Evolutionary conservation across 2,329 filamentous ascomycete genomes (phyloP), one percentile per base, ranked within the genome.

Genomic region (Onygenales sp.): DNA sequence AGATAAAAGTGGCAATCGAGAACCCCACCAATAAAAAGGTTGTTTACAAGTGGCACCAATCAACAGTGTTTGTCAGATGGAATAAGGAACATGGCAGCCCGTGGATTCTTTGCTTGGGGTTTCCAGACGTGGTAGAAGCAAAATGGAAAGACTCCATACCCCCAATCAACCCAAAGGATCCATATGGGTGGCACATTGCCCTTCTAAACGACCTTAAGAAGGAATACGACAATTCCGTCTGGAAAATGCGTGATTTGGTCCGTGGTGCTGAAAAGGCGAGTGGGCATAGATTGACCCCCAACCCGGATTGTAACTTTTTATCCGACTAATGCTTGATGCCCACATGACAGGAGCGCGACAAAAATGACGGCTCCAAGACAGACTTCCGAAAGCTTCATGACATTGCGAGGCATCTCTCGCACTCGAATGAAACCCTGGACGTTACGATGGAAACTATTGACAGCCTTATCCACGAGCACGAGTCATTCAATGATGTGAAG

Each of bases 391-490:
- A 57, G 10, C 61, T 68, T 2, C 66, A 70, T 53, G 62, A 70
- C 31, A 62, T 64, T 43, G 62, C 62, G 4, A 58, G 67, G 9
- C 67, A 70, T 52, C 59, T 61, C 21, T 63, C 66, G 27, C 65
- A 69, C 49, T 61, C 57, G 3, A 61, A 58, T 5, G 67, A 69
- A 55, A 63, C 61, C 4, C 60, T 70, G n/a, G 59, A 64, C 6
- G 61, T 69, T 6, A 63, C 67, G 0, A 56, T 62, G 32, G 61
- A 67, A 32, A 67, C 61, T 2, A 36, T 67, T 31, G 42, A 56
- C 4, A 57, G 57, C 10, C 53, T 68, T 4, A 51, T 63, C 7
- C 37, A 51, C 10, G 62, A 65, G 27, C 56, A 63, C 37, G 17
- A 42, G 2, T 51, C 51, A 6, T 61, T 60, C 55, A 54, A 50